Evolutionary conservation across 2,329 filamentous ascomycete species (phyloP).

Genomic region (Epichloe uncinata): DNA sequence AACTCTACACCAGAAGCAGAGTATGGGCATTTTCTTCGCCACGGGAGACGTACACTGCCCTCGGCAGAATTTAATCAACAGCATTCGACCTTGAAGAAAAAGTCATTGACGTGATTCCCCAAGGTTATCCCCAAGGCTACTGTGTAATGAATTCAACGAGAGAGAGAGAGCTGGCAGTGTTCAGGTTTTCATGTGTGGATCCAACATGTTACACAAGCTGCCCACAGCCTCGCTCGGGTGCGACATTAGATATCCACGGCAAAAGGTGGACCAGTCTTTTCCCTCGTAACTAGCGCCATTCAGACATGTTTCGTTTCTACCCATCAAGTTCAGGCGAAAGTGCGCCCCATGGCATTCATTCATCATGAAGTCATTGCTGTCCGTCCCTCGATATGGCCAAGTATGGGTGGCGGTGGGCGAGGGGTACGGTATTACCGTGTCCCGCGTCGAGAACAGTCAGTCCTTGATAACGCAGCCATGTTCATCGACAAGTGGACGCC

Average conservation of each 20-base stretch:
- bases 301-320: too few species aligned
- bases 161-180: too few species aligned
- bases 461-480: background rate
- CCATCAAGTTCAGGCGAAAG: background rate
- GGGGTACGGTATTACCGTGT: background rate
- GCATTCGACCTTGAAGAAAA: background rate
- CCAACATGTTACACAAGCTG: too few species aligned
- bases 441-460: background rate
- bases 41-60: background rate
- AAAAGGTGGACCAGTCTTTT: too few species aligned
- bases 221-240: too few species aligned
- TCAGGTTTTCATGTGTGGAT: too few species aligned
- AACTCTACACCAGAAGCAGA: conserved; percentile 1
- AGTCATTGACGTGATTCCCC: background rate
- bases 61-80: conserved; percentile 1
- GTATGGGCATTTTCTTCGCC: background rate
- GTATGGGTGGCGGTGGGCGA: background rate
- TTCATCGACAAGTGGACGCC: background rate
- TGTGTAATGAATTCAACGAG: background rate
- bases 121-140: background rate
- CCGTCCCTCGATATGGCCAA: background rate
- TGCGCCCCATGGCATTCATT: background rate
- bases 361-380: background rate
- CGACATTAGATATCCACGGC: too few species aligned
- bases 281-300: too few species aligned